Evolutionary conservation across 2,329 filamentous ascomycete genomes (phyloP).

Genomic region (Daldinia sp.): DNA sequence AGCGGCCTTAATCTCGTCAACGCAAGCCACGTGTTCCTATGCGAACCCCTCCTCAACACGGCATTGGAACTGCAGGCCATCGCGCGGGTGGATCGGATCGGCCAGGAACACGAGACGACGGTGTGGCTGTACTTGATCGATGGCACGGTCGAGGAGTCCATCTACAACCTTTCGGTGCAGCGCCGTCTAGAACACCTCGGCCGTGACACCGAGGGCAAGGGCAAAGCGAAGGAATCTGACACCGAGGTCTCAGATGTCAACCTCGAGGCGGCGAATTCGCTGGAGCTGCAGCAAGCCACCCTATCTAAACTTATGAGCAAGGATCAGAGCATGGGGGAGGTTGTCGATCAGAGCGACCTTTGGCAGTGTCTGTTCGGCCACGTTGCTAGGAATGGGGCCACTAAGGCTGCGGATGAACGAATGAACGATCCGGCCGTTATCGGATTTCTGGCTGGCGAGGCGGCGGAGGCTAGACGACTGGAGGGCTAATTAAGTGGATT

Average conservation of each 20-base stretch:
- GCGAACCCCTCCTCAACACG: conserved; percentile 92
- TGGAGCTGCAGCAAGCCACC: conserved; percentile 79
- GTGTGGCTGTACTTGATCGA: conserved; percentile 96
- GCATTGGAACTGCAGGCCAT: conserved; percentile 95
- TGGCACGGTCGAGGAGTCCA: conserved; percentile 89
- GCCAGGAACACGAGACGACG: conserved; percentile 85
- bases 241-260: conserved; percentile 62
- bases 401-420: conserved; percentile 32
- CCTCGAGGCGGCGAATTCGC: conserved; percentile 84
- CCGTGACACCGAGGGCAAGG: conserved; percentile 50
- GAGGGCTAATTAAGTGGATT: background rate
- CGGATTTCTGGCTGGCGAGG: conserved; percentile 56
- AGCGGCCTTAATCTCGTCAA: conserved; percentile 92
- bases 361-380: conserved; percentile 89
- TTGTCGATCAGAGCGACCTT: conserved; percentile 79
- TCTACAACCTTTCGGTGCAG: conserved; percentile 85
- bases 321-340: conserved; percentile 76
- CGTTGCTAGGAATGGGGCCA: conserved; percentile 48
- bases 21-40: conserved; percentile 92
- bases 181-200: conserved; percentile 81
- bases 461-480: conserved; percentile 50
- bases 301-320: conserved; percentile 75
- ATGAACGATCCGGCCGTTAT: conserved; percentile 41
- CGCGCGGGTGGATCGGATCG: conserved; percentile 92
- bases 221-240: conserved; percentile 52